Conservation (phyloP, 768 basidiomycete species). For the Candolleomyces eurysporus region DNA sequence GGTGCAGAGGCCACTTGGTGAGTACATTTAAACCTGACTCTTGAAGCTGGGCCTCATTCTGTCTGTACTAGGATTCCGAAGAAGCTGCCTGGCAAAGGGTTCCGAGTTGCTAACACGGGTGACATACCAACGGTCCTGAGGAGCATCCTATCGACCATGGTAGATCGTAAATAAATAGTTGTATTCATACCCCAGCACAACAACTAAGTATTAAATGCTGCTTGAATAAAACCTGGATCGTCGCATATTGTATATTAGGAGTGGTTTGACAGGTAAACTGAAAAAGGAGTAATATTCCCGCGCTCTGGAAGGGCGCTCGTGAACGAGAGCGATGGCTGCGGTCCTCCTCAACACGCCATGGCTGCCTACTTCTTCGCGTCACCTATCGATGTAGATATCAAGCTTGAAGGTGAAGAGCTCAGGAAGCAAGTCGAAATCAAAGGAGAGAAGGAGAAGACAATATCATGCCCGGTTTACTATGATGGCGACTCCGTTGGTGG, state of each 20-base stretch:
- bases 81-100: constrained; percentile 58
- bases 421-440: constrained; percentile 91
- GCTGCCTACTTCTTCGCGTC: constrained; percentile 91
- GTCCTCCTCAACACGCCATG: constrained; percentile 37
- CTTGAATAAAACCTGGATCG: background rate
- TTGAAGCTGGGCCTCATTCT: background rate
- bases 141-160: constrained; percentile 59
- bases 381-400: constrained; percentile 89
- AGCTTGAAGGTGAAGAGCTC: constrained; percentile 81
- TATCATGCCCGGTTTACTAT: constrained; percentile 89
- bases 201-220: background rate
- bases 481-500: constrained; percentile 93
- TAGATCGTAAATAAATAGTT: constrained; percentile 33
- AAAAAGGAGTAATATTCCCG: background rate
- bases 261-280: too few relatives aligned
- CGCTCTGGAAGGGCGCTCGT: background rate
- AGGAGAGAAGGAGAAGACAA: constrained; percentile 80
- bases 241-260: too few relatives aligned
- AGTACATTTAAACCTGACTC: constrained; percentile 8
- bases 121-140: constrained; percentile 65
- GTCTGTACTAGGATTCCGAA: constrained; percentile 50
- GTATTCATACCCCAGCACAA: too few relatives aligned
- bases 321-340: background rate
- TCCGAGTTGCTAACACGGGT: constrained; percentile 56
- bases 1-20: constrained; percentile 65